Evolutionary conservation across 2,329 filamentous ascomycete genomes (phyloP), one percentile per base, ranked within the genome.

Genomic region (Talaromyces sp.): DNA sequence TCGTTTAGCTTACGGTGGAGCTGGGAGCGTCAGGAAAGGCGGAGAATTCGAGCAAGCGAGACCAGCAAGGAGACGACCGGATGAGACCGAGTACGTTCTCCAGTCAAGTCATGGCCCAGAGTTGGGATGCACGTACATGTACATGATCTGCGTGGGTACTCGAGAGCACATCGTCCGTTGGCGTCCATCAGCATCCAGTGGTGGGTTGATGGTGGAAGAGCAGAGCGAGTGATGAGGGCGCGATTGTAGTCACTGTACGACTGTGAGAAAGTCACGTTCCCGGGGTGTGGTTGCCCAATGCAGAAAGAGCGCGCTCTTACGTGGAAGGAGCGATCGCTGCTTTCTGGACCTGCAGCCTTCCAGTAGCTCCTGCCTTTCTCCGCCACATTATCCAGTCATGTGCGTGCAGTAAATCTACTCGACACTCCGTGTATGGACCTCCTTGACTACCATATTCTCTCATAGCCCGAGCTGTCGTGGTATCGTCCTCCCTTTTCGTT

Each of bases 41-140:
- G 28, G 50, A 54, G 18, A 54, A 54, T 35, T 54, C 14, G 50
- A 54, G 31, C 28, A 35, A 54, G 50, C 28, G 50, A 54, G 31
- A 21, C 50, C 12, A 35, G 50, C 31, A 54, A 54, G 50, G 50
- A n/a, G 50, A 54, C 50, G 18, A 21, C 48, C 50, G 50, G 50
- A 54, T 54, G n/a, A 37, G n/a, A 37, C 28, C 50, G 50, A 54
- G 50, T 54, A 21, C 48, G 48, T 52, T 33, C 48, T 52, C 48
- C 48, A 37, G 50, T 35, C 50, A n/a, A n/a, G n/a, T n/a, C n/a
- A n/a, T 23, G 12, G 50, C n/a, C 31, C 44, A 9, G 25, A 48
- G 23, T 48, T 48, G 8, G 16, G 16, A 31, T 8, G 48, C 25
- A 52, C 23, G 46, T 28, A 50, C 25, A 11, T n/a, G 46, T 28